Evolutionary conservation across 2,329 filamentous ascomycete genomes (phyloP).

Genomic region (Arthrobotrys megalospora): DNA sequence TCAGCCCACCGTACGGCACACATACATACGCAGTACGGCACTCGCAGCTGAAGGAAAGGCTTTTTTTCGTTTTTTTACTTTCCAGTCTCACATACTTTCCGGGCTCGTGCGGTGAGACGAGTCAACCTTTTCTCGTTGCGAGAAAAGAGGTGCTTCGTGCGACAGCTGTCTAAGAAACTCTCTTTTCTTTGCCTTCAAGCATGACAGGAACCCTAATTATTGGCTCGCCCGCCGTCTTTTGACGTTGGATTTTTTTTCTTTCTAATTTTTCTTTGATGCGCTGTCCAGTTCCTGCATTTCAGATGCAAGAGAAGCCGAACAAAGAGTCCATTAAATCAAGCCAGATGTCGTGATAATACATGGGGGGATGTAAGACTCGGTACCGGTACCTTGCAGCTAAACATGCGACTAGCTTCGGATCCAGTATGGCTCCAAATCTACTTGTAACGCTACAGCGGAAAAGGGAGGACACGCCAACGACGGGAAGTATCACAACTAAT

Average conservation of each 20-base stretch:
- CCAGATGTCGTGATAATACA: conserved; percentile 36
- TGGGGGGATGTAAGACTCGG: conserved; percentile 29
- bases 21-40: background rate
- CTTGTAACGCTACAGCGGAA: conserved; percentile 32
- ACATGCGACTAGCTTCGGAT: conserved; percentile 31
- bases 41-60: conserved; percentile 21
- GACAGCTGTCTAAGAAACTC: conserved; percentile 51
- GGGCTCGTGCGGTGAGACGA: conserved; percentile 51
- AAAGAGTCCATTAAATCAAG: conserved; percentile 10
- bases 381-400: conserved; percentile 59
- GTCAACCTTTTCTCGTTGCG: conserved; percentile 8
- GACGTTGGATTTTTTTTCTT: conserved; percentile 20
- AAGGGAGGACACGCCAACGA: background rate
- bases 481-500: conserved; percentile 5
- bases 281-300: conserved; percentile 45
- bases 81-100: conserved; percentile 56
- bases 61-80: conserved; percentile 31
- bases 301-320: conserved; percentile 29
- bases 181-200: conserved; percentile 47
- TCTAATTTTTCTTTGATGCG: conserved; percentile 26
- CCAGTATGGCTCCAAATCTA: conserved; percentile 17
- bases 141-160: conserved; percentile 42
- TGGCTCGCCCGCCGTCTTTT: conserved; percentile 37
- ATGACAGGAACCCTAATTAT: conserved; percentile 29
- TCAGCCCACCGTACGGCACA: conserved; percentile 18